Conservation (phyloP, 805 yeast genomes). For the Ogataea glucozyma region DNA sequence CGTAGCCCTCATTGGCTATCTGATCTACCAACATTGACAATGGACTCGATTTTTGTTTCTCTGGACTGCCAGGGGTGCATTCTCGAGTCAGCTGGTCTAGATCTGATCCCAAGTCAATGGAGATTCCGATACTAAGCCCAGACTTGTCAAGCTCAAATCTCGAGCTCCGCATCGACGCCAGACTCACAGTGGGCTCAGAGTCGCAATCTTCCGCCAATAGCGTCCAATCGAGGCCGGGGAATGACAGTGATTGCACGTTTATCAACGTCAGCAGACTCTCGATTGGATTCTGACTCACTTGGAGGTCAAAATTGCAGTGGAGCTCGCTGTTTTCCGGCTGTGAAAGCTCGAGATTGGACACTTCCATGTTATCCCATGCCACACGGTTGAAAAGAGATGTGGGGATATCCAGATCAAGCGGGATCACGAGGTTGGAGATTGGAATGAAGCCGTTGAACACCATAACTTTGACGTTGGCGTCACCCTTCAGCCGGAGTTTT, state of each 20-base stretch:
- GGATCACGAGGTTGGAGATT: slow-evolving; percentile 32
- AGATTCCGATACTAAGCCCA: slow-evolving; percentile 16
- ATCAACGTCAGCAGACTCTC: slow-evolving; percentile 12
- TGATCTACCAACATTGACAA: slow-evolving; percentile 18
- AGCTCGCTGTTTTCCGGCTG: slow-evolving; percentile 26
- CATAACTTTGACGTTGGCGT: slow-evolving; percentile 34
- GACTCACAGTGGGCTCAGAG: slow-evolving; percentile 28
- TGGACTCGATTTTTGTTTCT: no score
- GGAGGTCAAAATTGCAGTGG: slow-evolving; percentile 24
- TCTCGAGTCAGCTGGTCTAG: slow-evolving; percentile 11
- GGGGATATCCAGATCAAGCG: slow-evolving; percentile 33
- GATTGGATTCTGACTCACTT: slow-evolving; percentile 19
- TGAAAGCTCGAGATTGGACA: slow-evolving; percentile 29
- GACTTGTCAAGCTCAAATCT: slow-evolving; percentile 12
- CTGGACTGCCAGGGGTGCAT: slow-evolving; percentile 11
- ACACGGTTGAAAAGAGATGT: slow-evolving; percentile 26
- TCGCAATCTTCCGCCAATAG: slow-evolving; percentile 40
- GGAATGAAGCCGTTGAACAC: slow-evolving; percentile 38
- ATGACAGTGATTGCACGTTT: slow-evolving; percentile 14
- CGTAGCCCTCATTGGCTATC: slow-evolving; percentile 10
- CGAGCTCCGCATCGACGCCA: slow-evolving; percentile 29
- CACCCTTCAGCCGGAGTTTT: slow-evolving; percentile 36
- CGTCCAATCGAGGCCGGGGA: slow-evolving; percentile 42
- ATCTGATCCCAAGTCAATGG: slow-evolving; percentile 12
- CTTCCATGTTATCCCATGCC: slow-evolving; percentile 20